Evolutionary conservation across 176 grass and related monocot genomes (phyloP).

Genomic region (Thalia dealbata): DNA sequence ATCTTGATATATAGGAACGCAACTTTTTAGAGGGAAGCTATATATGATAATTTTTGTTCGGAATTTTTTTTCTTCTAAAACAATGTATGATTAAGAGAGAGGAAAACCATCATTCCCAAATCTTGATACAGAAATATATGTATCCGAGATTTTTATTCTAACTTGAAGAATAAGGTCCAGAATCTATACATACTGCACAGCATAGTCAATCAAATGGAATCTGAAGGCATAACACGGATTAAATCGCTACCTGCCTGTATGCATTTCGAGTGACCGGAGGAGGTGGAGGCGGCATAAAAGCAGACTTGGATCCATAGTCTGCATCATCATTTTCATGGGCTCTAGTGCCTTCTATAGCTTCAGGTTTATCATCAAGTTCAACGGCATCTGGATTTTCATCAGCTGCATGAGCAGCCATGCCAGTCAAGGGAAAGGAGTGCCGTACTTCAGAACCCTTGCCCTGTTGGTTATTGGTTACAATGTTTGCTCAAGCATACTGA

Average conservation of each 20-base stretch:
- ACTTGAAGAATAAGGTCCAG: background rate
- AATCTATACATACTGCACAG: background rate
- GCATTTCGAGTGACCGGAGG: constrained; percentile 26
- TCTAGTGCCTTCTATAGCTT: constrained; percentile 22
- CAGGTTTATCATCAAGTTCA: constrained; percentile 53
- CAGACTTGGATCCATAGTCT: constrained; percentile 30
- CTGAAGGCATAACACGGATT: constrained; percentile 3
- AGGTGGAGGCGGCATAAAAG: constrained; percentile 39
- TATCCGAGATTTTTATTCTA: too few species aligned
- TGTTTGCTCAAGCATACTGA: background rate
- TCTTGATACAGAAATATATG: too few species aligned
- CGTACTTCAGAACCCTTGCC: constrained; percentile 46
- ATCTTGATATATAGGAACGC: too few species aligned
- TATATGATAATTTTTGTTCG: too few species aligned
- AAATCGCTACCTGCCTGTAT: constrained; percentile 41
- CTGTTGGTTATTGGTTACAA: constrained; percentile 32
- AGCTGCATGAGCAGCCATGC: constrained; percentile 58
- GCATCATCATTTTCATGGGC: constrained; percentile 29
- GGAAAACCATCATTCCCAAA: too few species aligned
- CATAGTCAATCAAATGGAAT: background rate
- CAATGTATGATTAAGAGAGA: too few species aligned
- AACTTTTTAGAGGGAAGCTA: background rate
- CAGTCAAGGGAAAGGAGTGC: constrained; percentile 46
- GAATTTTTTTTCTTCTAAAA: too few species aligned
- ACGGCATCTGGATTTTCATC: constrained; percentile 53